Conservation (phyloP, 1,284 basidiomycete genomes). For the Cutaneotrichosporon dermatis region DNA sequence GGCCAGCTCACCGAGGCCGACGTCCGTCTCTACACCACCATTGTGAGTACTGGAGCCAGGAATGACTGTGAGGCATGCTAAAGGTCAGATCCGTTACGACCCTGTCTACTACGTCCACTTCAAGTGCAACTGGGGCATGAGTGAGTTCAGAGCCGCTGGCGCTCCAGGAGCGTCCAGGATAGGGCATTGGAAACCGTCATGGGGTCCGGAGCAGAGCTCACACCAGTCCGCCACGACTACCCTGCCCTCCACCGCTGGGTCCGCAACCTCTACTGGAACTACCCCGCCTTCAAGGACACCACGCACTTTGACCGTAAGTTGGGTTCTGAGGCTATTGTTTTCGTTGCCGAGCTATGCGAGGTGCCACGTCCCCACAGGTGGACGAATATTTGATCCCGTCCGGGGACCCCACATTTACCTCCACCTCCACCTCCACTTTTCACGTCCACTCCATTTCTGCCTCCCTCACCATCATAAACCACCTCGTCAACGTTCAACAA, state of each 20-base stretch:
- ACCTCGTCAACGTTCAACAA: not conserved
- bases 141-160: slow-evolving; percentile 8
- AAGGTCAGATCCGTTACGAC: slow-evolving; percentile 55
- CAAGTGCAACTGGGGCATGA: slow-evolving; percentile 81
- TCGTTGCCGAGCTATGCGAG: too few relatives aligned
- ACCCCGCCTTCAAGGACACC: slow-evolving; percentile 78
- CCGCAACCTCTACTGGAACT: slow-evolving; percentile 86
- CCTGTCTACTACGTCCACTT: slow-evolving; percentile 88
- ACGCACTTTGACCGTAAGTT: slow-evolving; percentile 65
- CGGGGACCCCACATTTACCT: not conserved
- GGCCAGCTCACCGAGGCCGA: slow-evolving; percentile 84
- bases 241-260: slow-evolving; percentile 77
- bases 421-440: not conserved
- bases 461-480: not conserved
- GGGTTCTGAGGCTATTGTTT: not conserved
- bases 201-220: not conserved
- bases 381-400: not conserved
- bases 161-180: too few relatives aligned
- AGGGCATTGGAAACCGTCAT: too few relatives aligned
- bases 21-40: slow-evolving; percentile 81
- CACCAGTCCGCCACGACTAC: slow-evolving; percentile 61
- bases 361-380: too few relatives aligned
- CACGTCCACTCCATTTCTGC: not conserved
- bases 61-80: not conserved
- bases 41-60: slow-evolving; percentile 52